These are phyloP conservation scores for Solanum infundibuliforme DNA, from an alignment of 257 asterid genomes.

Conservation along the genomic window DNA sequence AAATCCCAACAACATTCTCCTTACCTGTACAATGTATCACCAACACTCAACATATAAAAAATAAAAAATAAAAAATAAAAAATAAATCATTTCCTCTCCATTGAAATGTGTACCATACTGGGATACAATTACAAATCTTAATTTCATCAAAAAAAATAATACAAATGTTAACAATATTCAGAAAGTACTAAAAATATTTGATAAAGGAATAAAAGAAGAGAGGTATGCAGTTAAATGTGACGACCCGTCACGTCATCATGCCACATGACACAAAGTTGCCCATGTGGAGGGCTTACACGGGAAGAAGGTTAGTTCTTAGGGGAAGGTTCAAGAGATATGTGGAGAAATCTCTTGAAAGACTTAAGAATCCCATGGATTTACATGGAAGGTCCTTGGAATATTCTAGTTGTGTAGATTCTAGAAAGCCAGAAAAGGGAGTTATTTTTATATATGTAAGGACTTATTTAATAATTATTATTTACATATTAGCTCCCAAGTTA, in stretches of 20 bases:
- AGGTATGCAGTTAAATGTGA: background rate
- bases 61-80: background rate
- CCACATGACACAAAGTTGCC: background rate
- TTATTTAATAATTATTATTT: too few species aligned
- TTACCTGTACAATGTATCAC: background rate
- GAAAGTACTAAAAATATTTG: background rate
- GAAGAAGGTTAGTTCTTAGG: background rate
- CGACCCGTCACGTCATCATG: background rate
- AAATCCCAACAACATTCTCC: background rate
- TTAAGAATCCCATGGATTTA: background rate
- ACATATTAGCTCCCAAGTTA: background rate
- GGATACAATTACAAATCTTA: background rate
- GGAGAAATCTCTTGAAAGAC: background rate
- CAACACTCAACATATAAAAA: background rate
- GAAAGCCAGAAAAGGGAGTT: background rate
- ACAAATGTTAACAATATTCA: background rate
- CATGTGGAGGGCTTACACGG: background rate
- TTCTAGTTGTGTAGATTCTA: background rate
- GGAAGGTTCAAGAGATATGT: background rate
- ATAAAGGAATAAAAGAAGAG: background rate
- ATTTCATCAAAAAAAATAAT: background rate
- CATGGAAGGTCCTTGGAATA: background rate
- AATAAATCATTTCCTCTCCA: background rate
- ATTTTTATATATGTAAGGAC: background rate
- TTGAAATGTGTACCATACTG: background rate